Base-by-base conservation (phyloP, 2,329 filamentous ascomycete species). In the Penicillium sp. region DNA sequence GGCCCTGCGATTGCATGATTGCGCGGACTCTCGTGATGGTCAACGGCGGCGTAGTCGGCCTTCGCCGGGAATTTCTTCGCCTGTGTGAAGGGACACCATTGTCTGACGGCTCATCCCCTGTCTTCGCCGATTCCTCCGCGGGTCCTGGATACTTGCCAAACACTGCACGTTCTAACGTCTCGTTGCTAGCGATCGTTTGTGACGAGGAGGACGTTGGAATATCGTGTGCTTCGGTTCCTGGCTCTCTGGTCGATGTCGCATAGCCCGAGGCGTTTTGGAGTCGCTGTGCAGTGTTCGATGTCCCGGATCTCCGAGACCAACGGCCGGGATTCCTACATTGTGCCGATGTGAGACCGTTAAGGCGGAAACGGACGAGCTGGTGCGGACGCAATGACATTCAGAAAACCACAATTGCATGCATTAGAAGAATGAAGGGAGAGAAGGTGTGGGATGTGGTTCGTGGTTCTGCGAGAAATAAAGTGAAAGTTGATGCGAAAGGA, bases 321-420 rank as follows among this genome's bases (percentile, higher is more conserved):
- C 55, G 55, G 40, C 54, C 51, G 20, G 52, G 36, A 36, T 9
- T 51, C 31, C 43, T 49, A 48, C 49, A 57, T 54, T 43, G 54
- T 31, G 51, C 27, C 41, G 55, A 58, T 14, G 54, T 52, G 43
- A 64, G 55, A 52, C 59, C 58, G 52, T 55, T 60, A 32, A 61
- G 52, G 58, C 61, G 62, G 48, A 54, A 55, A 44, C 58, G 64
- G 54, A 60, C 55, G 38, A 66, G 46, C 47, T 52, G 53, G 32
- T 58, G 57, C 46, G 61, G 55, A 61, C 66, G 58, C 55, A 55
- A 53, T 57, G 57, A 68, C 66, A 69, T 69, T 65, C 66, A 69
- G 66, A 47, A 52, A 40, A 46, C 43, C 40, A 43, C 51, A 36
- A 49, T 49, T 28, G 29, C 42, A 59, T 52, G 48, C 61, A 63